Evolutionary conservation across 2,329 filamentous ascomycete genomes (phyloP).

Genomic region (Fusarium kyushuense): DNA sequence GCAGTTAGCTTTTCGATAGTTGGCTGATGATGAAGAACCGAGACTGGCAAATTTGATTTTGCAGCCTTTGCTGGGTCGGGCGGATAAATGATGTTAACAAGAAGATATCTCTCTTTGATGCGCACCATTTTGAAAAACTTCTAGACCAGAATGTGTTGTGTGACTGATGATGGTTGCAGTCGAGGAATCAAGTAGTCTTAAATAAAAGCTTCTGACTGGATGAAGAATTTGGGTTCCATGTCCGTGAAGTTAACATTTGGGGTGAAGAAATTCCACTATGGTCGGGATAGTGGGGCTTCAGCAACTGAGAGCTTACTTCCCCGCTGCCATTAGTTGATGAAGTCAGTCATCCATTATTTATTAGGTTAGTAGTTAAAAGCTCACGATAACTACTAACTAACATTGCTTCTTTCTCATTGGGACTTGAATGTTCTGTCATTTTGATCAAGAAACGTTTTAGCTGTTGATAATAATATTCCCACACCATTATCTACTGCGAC

Average conservation of each 20-base stretch:
- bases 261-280: constrained; percentile 29
- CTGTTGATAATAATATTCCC: not conserved
- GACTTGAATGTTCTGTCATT: not conserved
- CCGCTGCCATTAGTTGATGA: constrained; percentile 31
- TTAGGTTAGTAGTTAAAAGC: constrained; percentile 16
- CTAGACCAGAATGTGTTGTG: not conserved
- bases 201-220: constrained; percentile 21
- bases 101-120: constrained; percentile 93
- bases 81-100: constrained; percentile 94
- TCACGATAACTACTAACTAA: too few species aligned
- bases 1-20: constrained; percentile 78
- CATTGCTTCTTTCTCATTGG: too few species aligned
- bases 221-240: constrained; percentile 23
- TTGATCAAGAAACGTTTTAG: not conserved
- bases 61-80: constrained; percentile 58
- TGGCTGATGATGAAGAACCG: constrained; percentile 82
- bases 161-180: constrained; percentile 1
- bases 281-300: constrained; percentile 43
- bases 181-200: constrained; percentile 3
- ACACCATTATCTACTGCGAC: not conserved
- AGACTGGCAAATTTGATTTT: constrained; percentile 62
- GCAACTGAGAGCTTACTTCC: constrained; percentile 28
- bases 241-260: constrained; percentile 35
- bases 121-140: constrained; percentile 77
- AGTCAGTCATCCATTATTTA: constrained; percentile 12